Evolutionary conservation across 345 rosid genomes (phyloP).

Genomic region (Trapa incisa): DNA sequence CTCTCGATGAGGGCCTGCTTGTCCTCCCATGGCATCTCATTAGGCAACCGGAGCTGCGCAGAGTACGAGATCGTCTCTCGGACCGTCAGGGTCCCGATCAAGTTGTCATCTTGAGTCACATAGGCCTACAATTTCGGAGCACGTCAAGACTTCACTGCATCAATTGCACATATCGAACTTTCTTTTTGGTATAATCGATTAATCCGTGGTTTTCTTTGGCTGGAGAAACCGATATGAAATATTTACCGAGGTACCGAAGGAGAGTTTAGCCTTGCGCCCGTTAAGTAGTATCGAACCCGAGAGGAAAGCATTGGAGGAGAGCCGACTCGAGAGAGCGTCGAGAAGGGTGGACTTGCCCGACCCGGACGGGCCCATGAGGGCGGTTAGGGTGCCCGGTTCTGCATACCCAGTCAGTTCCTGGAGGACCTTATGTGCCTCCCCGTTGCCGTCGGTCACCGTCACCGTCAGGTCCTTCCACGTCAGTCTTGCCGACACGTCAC

Average conservation of each 20-base stretch:
- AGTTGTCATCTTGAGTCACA: conserved; percentile 95
- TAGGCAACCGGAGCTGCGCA: conserved; percentile 74
- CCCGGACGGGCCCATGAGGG: conserved; percentile 97
- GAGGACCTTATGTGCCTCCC: conserved; percentile 62
- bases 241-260: conserved; percentile 88
- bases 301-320: conserved; percentile 79
- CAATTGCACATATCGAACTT: too few species aligned
- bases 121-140: conserved; percentile 38
- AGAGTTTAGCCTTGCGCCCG: conserved; percentile 84
- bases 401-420: conserved; percentile 82
- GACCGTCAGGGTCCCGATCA: conserved; percentile 84
- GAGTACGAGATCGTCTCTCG: conserved; percentile 84
- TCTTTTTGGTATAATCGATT: too few species aligned
- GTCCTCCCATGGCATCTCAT: conserved; percentile 70
- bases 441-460: conserved; percentile 50
- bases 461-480: conserved; percentile 92
- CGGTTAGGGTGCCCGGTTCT: conserved; percentile 71
- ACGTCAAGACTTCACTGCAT: too few species aligned
- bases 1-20: conserved; percentile 72
- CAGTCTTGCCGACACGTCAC: conserved; percentile 76
- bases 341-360: conserved; percentile 90
- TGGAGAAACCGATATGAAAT: too few species aligned
- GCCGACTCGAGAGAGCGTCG: conserved; percentile 76
- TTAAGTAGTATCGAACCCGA: conserved; percentile 79
- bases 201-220: too few species aligned